A percentile compares a stretch with the other conserved stretches of the same genome.
phyloP scores from a whole-genome alignment of 1,284 basidiomycete genomes.

The Dichomitus squalens region DNA sequence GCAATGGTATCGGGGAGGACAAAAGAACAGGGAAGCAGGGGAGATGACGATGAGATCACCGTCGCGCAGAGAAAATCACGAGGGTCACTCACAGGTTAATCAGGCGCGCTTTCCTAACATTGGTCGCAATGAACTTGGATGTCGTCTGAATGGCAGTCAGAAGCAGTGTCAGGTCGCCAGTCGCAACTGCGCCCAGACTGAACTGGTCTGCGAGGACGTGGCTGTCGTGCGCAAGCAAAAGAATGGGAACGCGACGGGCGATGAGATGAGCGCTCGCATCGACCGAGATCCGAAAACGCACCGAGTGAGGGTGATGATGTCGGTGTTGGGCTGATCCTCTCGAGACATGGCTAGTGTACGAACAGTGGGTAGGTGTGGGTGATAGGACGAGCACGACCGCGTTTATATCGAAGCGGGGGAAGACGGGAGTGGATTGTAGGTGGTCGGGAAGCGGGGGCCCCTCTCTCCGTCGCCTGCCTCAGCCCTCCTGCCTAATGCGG shows the following conservation, averaged over 20 bases:
- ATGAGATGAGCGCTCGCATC: constrained; percentile 10
- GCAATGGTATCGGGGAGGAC: not conserved
- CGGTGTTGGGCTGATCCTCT: constrained; percentile 79
- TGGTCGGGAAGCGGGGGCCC: constrained; percentile 22
- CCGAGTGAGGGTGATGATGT: constrained; percentile 92
- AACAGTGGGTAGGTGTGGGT: constrained; percentile 15
- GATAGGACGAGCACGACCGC: constrained; percentile 3
- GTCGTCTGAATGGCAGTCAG: constrained; percentile 96
- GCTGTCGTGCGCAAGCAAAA: constrained; percentile 40
- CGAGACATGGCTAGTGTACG: constrained; percentile 43
- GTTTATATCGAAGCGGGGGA: constrained; percentile 21
- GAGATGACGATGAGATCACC: constrained; percentile 5
- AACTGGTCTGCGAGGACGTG: constrained; percentile 87
- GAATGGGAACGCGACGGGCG: not conserved
- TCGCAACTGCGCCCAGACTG: constrained; percentile 77
- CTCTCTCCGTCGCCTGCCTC: constrained; percentile 18
- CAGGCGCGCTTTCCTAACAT: constrained; percentile 94
- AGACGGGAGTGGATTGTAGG: constrained; percentile 16
- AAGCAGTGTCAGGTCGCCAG: constrained; percentile 93
- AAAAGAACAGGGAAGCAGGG: not conserved
- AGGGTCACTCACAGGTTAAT: constrained; percentile 85
- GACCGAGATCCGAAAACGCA: constrained; percentile 36
- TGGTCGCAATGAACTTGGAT: constrained; percentile 97
- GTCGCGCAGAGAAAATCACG: constrained; percentile 5
- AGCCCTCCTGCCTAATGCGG: constrained; percentile 18